Evolutionary conservation across 2,329 filamentous ascomycete genomes (phyloP).

Genomic region (Mycogone perniciosa): DNA sequence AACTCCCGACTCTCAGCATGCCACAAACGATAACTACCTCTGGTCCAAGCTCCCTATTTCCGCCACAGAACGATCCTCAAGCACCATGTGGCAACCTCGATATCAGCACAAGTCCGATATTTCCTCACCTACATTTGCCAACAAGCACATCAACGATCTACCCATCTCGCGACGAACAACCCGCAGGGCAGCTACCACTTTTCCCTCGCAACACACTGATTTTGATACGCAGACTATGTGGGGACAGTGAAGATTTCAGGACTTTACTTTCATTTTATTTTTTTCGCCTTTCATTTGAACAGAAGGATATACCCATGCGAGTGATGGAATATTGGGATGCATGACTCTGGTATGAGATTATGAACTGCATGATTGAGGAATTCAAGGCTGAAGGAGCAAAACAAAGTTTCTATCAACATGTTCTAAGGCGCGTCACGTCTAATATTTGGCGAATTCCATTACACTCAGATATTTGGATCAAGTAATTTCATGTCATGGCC

Average conservation of each 20-base stretch:
- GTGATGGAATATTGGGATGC: too few relatives aligned
- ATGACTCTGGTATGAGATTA: too few relatives aligned
- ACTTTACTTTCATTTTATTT: too few relatives aligned
- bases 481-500: constrained; percentile 15
- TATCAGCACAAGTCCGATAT: neutral
- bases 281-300: too few relatives aligned
- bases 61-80: neutral
- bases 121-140: neutral
- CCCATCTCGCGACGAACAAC: neutral
- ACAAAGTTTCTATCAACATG: too few relatives aligned
- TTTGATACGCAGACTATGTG: too few relatives aligned
- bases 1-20: neutral
- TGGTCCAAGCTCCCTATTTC: neutral
- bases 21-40: neutral
- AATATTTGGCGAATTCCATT: neutral
- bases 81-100: neutral
- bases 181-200: neutral
- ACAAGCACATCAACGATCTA: neutral
- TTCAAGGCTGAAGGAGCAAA: too few relatives aligned
- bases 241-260: too few relatives aligned
- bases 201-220: too few relatives aligned
- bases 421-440: neutral
- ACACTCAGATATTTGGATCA: neutral
- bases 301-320: too few relatives aligned
- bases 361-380: too few relatives aligned